Evolutionary conservation across 1,284 basidiomycete species (phyloP).

Genomic region (Puccinia polysora): DNA sequence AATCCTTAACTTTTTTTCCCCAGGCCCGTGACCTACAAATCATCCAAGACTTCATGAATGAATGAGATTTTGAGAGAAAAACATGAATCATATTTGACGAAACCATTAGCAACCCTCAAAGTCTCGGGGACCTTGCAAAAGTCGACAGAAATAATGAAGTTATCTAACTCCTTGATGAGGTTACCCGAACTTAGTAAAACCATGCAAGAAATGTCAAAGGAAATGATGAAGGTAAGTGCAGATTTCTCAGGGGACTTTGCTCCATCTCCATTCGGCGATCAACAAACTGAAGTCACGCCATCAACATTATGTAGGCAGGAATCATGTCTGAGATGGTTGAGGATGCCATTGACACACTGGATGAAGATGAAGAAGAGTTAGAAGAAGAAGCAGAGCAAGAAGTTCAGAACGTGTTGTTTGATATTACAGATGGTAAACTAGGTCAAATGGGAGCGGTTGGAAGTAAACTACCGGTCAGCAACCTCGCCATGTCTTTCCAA

Average conservation of each 20-base stretch:
- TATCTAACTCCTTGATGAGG: constrained; percentile 84
- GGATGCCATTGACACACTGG: constrained; percentile 54
- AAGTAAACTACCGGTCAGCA: constrained; percentile 70
- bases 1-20: too few relatives aligned
- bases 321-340: constrained; percentile 56
- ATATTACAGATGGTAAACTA: constrained; percentile 91
- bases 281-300: constrained; percentile 34
- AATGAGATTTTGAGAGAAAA: not conserved
- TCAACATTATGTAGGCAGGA: constrained; percentile 50
- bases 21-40: too few relatives aligned
- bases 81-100: not conserved
- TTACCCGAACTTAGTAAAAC: constrained; percentile 84
- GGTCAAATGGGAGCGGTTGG: constrained; percentile 72
- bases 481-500: too few relatives aligned
- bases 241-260: not conserved
- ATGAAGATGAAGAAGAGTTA: constrained; percentile 67
- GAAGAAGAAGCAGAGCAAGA: constrained; percentile 96
- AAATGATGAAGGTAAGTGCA: constrained; percentile 84
- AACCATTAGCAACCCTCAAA: constrained; percentile 79
- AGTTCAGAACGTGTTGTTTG: constrained; percentile 91
- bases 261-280: not conserved
- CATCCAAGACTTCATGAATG: not conserved
- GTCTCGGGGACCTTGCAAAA: constrained; percentile 95
- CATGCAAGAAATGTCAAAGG: constrained; percentile 97
- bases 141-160: constrained; percentile 98